phyloP scores from a whole-genome alignment of 2,329 filamentous ascomycete genomes.

The Cryphonectria naterciae region DNA sequence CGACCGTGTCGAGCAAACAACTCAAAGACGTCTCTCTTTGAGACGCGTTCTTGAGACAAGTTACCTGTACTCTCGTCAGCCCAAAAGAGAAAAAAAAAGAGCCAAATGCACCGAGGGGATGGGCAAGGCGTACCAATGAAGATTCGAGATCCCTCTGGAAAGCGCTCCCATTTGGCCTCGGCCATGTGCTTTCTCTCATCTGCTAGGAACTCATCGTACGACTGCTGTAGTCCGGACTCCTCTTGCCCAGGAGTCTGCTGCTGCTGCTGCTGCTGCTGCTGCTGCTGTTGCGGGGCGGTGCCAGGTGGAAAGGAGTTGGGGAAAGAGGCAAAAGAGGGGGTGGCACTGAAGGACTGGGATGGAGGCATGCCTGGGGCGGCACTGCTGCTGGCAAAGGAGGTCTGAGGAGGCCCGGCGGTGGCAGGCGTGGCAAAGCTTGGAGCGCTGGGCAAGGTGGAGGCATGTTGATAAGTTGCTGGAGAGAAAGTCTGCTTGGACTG shows the following conservation, averaged over 20 bases:
- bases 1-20: conserved; percentile 84
- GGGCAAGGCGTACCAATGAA: conserved; percentile 69
- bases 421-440: conserved; percentile 25
- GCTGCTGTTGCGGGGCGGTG: conserved; percentile 15
- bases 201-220: conserved; percentile 73
- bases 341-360: conserved; percentile 21
- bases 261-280: no score
- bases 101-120: no score
- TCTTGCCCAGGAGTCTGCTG: conserved; percentile 20
- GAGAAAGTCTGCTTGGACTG: conserved; percentile 30
- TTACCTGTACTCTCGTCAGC: conserved; percentile 65
- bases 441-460: conserved; percentile 27
- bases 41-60: conserved; percentile 88
- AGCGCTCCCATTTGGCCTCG: conserved; percentile 80
- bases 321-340: conserved; percentile 27
- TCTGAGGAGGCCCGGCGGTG: conserved; percentile 21
- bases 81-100: background rate
- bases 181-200: conserved; percentile 77
- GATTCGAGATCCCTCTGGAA: conserved; percentile 75
- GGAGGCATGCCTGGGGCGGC: conserved; percentile 24
- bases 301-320: conserved; percentile 28
- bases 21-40: conserved; percentile 91
- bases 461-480: conserved; percentile 29
- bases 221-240: conserved; percentile 53
- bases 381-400: conserved; percentile 21